Evolutionary conservation across 495 filamentous ascomycete species (phyloP).

Genomic region (Aspergillus carlsbadensis): DNA sequence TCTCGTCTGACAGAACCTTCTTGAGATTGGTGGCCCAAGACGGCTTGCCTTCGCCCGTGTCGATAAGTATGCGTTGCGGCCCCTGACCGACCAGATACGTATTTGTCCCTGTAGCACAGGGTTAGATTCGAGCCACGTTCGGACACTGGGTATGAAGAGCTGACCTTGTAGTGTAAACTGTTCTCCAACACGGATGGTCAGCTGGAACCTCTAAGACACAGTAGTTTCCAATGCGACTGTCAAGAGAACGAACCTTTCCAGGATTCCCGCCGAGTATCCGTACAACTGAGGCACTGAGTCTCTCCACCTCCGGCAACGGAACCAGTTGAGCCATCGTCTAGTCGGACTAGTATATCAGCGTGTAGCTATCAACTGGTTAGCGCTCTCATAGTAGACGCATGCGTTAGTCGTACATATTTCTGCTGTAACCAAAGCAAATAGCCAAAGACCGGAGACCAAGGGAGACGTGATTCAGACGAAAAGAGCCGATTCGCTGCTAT

Average conservation of each 20-base stretch:
- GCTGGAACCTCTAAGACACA: neutral
- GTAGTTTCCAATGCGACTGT: neutral
- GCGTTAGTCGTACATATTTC: neutral
- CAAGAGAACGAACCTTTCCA: conserved; percentile 56
- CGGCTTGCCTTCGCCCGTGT: conserved; percentile 71
- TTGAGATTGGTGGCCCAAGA: conserved; percentile 60
- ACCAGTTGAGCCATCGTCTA: conserved; percentile 47
- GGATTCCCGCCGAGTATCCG: conserved; percentile 81
- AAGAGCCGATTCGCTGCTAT: too few relatives aligned
- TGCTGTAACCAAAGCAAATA: too few relatives aligned
- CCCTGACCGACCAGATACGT: conserved; percentile 82
- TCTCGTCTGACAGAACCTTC: conserved; percentile 61
- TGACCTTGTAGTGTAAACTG: conserved; percentile 56
- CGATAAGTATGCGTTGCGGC: conserved; percentile 66
- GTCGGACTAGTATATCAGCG: neutral
- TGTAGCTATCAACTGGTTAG: neutral
- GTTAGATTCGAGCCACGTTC: neutral
- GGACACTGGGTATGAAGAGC: neutral
- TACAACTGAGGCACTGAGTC: conserved; percentile 64
- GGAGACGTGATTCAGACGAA: too few relatives aligned
- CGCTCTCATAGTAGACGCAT: neutral
- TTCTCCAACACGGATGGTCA: neutral
- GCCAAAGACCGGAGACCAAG: too few relatives aligned
- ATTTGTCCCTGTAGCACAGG: conserved; percentile 64
- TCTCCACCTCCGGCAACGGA: conserved; percentile 62